Evolutionary conservation across 352 stramenopile genomes (phyloP).

Genomic region (Pythium apleroticum): DNA sequence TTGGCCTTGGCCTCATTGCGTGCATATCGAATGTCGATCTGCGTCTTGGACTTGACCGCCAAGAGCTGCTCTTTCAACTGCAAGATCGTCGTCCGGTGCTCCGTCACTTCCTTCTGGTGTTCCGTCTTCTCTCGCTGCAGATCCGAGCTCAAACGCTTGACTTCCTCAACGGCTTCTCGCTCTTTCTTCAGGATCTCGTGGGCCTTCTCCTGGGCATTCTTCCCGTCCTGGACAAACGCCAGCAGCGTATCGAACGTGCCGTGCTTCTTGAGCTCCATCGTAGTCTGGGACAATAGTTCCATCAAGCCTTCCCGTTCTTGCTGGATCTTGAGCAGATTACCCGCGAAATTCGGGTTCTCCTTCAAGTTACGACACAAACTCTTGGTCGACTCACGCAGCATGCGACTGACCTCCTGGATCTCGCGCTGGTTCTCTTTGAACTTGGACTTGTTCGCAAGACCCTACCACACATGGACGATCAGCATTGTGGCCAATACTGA

Average conservation of each 20-base stretch:
- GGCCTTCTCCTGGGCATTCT: conserved; percentile 70
- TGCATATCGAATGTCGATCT: conserved; percentile 80
- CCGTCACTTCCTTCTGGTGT: conserved; percentile 73
- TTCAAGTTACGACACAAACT: conserved; percentile 92
- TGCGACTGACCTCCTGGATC: conserved; percentile 90
- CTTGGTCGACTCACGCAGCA: conserved; percentile 90
- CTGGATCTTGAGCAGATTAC: conserved; percentile 92
- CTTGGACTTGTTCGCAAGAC: conserved; percentile 91
- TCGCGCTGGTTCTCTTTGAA: conserved; percentile 93
- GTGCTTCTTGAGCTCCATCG: conserved; percentile 69
- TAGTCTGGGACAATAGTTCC: conserved; percentile 65
- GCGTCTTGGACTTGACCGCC: conserved; percentile 80
- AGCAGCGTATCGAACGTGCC: conserved; percentile 78
- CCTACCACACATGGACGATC: conserved; percentile 25
- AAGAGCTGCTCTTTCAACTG: conserved; percentile 85
- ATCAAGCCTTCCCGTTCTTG: conserved; percentile 84
- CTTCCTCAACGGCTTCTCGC: conserved; percentile 81
- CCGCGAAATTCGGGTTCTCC: conserved; percentile 92
- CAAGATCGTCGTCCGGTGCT: conserved; percentile 70
- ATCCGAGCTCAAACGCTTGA: conserved; percentile 83
- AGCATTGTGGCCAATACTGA: background rate
- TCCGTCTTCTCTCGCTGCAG: conserved; percentile 74
- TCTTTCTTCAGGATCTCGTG: conserved; percentile 86
- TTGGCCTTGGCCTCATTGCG: conserved; percentile 86
- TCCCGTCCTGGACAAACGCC: conserved; percentile 74